Conservation (phyloP, 805 yeast species). For the Barnettozyma sp. region DNA sequence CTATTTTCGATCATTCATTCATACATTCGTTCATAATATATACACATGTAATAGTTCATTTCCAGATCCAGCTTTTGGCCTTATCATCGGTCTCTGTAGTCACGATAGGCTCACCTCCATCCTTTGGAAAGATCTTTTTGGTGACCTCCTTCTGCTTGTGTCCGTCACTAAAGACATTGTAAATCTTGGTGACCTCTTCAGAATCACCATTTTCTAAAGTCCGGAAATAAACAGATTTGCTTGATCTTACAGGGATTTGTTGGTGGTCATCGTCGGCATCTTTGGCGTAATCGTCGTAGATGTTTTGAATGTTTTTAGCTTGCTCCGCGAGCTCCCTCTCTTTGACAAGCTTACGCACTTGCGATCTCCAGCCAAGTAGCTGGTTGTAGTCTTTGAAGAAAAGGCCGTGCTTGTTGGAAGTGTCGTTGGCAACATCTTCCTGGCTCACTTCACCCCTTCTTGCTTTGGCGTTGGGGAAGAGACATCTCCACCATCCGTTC, state of each 20-base stretch:
- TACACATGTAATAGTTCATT: no score
- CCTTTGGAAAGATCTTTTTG: slow-evolving; percentile 32
- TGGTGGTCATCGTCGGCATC: slow-evolving; percentile 19
- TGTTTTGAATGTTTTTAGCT: slow-evolving; percentile 12
- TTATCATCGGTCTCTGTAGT: slow-evolving; percentile 4
- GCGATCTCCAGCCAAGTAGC: slow-evolving; percentile 59
- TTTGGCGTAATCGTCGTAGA: slow-evolving; percentile 24
- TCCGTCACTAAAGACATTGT: slow-evolving; percentile 39
- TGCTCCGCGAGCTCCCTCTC: slow-evolving; percentile 27
- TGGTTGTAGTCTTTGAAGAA: slow-evolving; percentile 63
- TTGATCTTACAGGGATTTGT: slow-evolving; percentile 29
- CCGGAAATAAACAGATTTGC: slow-evolving; percentile 30
- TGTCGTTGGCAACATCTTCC: slow-evolving; percentile 49
- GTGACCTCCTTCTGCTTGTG: slow-evolving; percentile 31
- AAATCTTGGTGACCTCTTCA: slow-evolving; percentile 33
- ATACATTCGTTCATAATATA: no score
- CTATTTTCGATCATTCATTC: no score
- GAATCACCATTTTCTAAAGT: slow-evolving; percentile 37
- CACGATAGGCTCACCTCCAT: slow-evolving; percentile 31
- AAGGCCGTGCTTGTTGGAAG: slow-evolving; percentile 42
- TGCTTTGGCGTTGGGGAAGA: slow-evolving; percentile 55
- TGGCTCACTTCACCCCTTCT: slow-evolving; percentile 34
- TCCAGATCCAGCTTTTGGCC: slow-evolving; percentile 22
- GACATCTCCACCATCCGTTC: slow-evolving; percentile 84
- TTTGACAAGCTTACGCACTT: slow-evolving; percentile 42